Percentiles rank a stretch among this genome's conserved stretches.
phyloP scores from a whole-genome alignment of 306 rosid genomes.

The Cajanus cajan region DNA sequence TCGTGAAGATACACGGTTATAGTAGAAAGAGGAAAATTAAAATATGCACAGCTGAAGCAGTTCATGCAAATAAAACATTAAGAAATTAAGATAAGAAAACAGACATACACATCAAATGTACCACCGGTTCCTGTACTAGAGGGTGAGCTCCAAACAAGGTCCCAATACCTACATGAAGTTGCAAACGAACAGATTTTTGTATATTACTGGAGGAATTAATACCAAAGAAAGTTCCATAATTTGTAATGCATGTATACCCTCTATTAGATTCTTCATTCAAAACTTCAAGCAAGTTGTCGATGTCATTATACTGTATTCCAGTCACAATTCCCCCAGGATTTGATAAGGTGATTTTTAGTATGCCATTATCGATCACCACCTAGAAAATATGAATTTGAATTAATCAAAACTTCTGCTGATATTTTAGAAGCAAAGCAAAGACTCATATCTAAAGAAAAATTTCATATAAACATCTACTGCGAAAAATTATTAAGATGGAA shows the following conservation, averaged over 20 bases:
- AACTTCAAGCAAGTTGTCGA: conserved; percentile 87
- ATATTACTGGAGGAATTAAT: background rate
- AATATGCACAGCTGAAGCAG: background rate
- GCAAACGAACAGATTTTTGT: background rate
- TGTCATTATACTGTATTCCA: conserved; percentile 62
- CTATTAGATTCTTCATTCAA: conserved; percentile 64
- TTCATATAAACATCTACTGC: background rate
- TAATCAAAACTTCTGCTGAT: background rate
- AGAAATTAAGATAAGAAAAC: background rate
- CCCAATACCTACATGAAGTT: conserved; percentile 70
- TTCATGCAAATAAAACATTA: background rate
- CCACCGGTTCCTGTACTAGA: conserved; percentile 53
- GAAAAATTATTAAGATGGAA: background rate
- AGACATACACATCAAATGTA: conserved; percentile 70
- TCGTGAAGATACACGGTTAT: background rate
- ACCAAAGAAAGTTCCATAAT: background rate
- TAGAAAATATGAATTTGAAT: conserved; percentile 29
- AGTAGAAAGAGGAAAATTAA: background rate
- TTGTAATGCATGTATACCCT: conserved; percentile 38
- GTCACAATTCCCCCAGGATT: conserved; percentile 85
- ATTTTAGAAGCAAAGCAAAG: background rate
- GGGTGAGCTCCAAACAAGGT: conserved; percentile 79
- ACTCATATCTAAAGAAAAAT: background rate
- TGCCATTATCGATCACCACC: conserved; percentile 93
- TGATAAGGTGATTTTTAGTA: conserved; percentile 73